A percentile compares a stretch with the other conserved stretches of the same genome.
These are phyloP conservation scores for Lathyrus aphaca DNA, from an alignment of 306 rosid genomes.

Conservation along the genomic window DNA sequence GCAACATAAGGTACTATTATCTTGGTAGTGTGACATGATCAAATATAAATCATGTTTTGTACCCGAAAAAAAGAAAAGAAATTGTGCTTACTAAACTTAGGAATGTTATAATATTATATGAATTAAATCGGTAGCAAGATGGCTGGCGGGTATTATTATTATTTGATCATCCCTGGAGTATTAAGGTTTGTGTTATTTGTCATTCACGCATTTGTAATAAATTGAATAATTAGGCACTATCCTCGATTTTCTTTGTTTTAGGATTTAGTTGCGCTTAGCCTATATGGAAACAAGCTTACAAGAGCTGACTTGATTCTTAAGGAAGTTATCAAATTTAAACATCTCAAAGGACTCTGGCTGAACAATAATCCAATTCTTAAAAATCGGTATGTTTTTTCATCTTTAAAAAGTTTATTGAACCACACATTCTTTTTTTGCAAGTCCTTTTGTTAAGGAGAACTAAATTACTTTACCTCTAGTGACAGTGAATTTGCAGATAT, in stretches of 20 bases:
- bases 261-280: constrained; percentile 83
- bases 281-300: constrained; percentile 72
- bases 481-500: constrained; percentile 53
- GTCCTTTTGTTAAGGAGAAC: constrained; percentile 27
- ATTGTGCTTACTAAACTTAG: constrained; percentile 3
- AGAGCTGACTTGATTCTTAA: constrained; percentile 53
- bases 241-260: constrained; percentile 31
- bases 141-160: neutral
- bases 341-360: constrained; percentile 86
- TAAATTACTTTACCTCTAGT: constrained; percentile 46
- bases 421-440: neutral
- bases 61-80: too few relatives aligned
- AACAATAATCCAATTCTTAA: constrained; percentile 63
- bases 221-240: constrained; percentile 21
- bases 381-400: constrained; percentile 49
- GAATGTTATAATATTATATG: constrained; percentile 2
- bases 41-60: neutral
- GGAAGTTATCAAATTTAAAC: constrained; percentile 72
- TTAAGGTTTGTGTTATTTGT: neutral
- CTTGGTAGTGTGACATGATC: constrained; percentile 5
- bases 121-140: constrained; percentile 1
- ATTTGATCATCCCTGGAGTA: neutral
- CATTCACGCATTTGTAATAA: neutral
- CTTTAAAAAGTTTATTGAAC: constrained; percentile 17
- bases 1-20: neutral